Base-by-base conservation (phyloP, 2,329 filamentous ascomycete species). In the Orbilia brochopaga region DNA sequence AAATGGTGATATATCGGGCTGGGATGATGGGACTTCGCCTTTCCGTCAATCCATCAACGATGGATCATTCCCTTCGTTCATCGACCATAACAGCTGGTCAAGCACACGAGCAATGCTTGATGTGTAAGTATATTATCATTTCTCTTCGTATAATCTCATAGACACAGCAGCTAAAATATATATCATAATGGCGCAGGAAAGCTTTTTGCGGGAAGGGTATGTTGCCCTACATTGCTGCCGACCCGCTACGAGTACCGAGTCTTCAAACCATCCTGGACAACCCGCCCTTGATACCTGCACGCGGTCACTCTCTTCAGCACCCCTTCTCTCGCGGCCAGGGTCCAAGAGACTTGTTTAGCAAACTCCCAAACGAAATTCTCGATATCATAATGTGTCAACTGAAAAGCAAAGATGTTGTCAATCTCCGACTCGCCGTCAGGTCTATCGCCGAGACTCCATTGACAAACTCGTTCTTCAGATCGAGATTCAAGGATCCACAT, bases 391-490 rank as follows among this genome's bases (percentile, higher is more conserved):
- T 72, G 32, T 72, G 67, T 27, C 67, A 72, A 19, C 40, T 72
- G 27, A 51, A 55, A 51, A 72, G 60, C 24, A 65, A 27, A 23
- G 67, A 72, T 57, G 67, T 72, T 35, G 50, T 24, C 40, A 65
- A 53, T 21, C 60, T 72, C 8, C 56, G 67, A 23, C 55, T 72
- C 8, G 60, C 67, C n/a, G 67, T 72, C 11, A 65, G 67, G 51
- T 72, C 67, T 15, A 65, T 72, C n/a, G 67, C 67, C 10, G 67
- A 72, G 37, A 61, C 60, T 5, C 67, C 67, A 21, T 50, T 72
- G 50, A 72, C 67, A 8, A 72, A 72, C 60, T 72, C 67, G 7
- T 72, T 72, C 40, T 72, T 72, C 56, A 55, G 67, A 48, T 72
- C 67, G 37, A 63, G 67, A 27, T 72, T 72, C 42, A 72, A 72